These are phyloP conservation scores for Oemleria cerasiformis DNA, from an alignment of 306 rosid species.

Conservation along the genomic window DNA sequence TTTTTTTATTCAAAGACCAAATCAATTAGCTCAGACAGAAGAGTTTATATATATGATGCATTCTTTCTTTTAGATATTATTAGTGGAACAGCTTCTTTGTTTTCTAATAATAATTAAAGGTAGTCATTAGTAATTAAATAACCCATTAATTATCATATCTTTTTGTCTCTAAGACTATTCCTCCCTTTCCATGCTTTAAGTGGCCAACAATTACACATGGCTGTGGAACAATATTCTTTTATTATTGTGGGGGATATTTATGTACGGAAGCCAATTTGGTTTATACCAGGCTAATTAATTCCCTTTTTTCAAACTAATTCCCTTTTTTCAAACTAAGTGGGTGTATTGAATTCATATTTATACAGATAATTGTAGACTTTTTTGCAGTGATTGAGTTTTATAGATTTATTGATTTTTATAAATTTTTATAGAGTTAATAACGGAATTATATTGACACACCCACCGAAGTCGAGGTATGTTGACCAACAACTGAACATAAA, in stretches of 20 bases:
- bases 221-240: neutral
- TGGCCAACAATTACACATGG: constrained; percentile 31
- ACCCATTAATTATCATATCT: neutral
- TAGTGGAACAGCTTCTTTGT: constrained; percentile 21
- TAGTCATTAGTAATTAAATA: neutral
- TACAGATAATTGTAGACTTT: no score
- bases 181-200: constrained; percentile 9
- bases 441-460: no score
- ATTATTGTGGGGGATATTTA: neutral
- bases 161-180: constrained; percentile 6
- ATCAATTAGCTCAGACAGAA: neutral
- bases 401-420: no score
- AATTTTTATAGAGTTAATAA: no score
- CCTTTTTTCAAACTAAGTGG: no score
- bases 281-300: constrained; percentile 5
- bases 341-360: no score
- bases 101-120: constrained; percentile 4
- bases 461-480: no score
- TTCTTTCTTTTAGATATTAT: constrained; percentile 1
- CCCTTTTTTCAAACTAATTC: neutral
- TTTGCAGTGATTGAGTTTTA: no score
- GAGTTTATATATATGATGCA: constrained; percentile 1
- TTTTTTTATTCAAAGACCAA: neutral
- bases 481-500: no score
- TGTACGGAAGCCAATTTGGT: neutral